Base-by-base conservation (phyloP, 2,329 filamentous ascomycete genomes). In the Alternaria arborescens region DNA sequence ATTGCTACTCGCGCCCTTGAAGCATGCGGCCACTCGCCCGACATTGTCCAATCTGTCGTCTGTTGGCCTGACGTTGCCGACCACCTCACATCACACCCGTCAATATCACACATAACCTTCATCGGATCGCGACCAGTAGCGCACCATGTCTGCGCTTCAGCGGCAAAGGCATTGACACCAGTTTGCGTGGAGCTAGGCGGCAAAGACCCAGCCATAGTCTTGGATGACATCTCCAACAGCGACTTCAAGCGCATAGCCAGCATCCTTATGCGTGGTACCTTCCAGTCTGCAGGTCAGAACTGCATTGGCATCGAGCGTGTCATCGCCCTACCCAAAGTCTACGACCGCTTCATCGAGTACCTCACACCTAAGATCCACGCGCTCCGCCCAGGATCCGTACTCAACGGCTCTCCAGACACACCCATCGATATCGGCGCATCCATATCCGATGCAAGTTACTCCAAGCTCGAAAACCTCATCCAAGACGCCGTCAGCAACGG, bases 261-360 rank as follows among this genome's bases (percentile, higher is more conserved):
- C 64, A 91, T 96, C 65, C 87, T 98, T 64, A 89, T 99, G 81
- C 89, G 95, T 54, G 95, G 94, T 53, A 93, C 92, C 10, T 99
- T 98, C 81, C 95, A 99, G 79, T 93, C 93, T 52, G 90, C 93
- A 16, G 95, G 95, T 1, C 95, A 99, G 79, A 99, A 99, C 81
- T 99, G 95, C 80, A 94, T 99, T 74, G 95, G 95, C 56, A 94
- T 97, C 68, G 95, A 99, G 82, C 91, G 95, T 57, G 89, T 98
- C 73, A 89, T 98, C 69, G 92, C 91, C 24, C 86, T 91, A 16
- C 89, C 92, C 1, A 83, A 82, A n/a, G 85, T 92, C 52, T 97
- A 98, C 81, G 84, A 91, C 64, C 83, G 83, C 57, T 86, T 99
- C 22, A 81, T 97, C 53, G 79, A 83, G 5, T 84, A 88, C 62